Conservation (phyloP, 2,329 filamentous ascomycete genomes). For the Diaporthe longicolla region DNA sequence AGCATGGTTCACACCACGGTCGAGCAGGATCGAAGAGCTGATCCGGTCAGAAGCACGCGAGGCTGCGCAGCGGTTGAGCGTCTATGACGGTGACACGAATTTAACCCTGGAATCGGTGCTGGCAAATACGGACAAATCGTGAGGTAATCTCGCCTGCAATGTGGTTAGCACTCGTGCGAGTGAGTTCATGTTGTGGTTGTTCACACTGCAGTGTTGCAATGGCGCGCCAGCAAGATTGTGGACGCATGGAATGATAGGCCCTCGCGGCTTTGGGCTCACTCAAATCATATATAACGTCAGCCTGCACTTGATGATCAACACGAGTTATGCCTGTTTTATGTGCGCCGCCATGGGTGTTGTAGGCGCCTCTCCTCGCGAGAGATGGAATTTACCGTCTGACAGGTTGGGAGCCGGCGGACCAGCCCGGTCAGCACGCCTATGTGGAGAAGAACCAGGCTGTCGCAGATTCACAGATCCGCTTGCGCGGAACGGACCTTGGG, state of each 20-base stretch:
- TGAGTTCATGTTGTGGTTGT: neutral
- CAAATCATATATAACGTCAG: neutral
- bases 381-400: slow-evolving; percentile 32
- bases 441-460: slow-evolving; percentile 31
- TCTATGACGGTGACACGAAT: slow-evolving; percentile 21
- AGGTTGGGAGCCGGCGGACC: slow-evolving; percentile 18
- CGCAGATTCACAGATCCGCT: slow-evolving; percentile 27
- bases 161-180: neutral
- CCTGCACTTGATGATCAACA: slow-evolving; percentile 5
- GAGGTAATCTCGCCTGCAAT: neutral
- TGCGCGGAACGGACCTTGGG: slow-evolving; percentile 30
- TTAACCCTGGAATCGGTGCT: slow-evolving; percentile 29
- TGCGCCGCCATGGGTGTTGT: neutral
- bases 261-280: neutral
- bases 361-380: neutral
- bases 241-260: neutral
- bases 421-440: slow-evolving; percentile 29
- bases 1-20: slow-evolving; percentile 34
- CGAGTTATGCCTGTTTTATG: slow-evolving; percentile 12
- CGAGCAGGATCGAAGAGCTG: slow-evolving; percentile 8
- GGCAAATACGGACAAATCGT: neutral
- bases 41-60: slow-evolving; percentile 30
- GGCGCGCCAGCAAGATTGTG: neutral
- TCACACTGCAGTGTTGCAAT: neutral
- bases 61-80: slow-evolving; percentile 17